phyloP scores from a whole-genome alignment of 2,329 filamentous ascomycete genomes.

The Penicillium paneum region DNA sequence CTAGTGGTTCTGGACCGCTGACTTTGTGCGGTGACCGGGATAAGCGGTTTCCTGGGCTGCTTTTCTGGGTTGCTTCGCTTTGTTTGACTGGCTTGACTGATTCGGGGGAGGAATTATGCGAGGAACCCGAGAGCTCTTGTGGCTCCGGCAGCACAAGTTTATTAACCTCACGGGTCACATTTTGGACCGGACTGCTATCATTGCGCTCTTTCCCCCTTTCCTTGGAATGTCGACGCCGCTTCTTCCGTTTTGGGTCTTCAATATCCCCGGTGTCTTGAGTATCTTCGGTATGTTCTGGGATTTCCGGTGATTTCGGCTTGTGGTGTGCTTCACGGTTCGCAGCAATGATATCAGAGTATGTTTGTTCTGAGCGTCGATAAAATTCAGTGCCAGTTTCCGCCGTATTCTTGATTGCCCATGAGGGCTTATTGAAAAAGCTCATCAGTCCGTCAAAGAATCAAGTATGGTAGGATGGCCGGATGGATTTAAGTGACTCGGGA shows the following conservation, averaged over 20 bases:
- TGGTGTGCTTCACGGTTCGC: constrained; percentile 39
- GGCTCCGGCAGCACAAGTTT: neutral
- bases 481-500: neutral
- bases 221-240: constrained; percentile 27
- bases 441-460: constrained; percentile 7
- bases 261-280: neutral
- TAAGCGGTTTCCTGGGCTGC: neutral
- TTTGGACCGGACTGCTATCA: neutral
- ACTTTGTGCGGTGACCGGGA: neutral
- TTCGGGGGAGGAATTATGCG: neutral
- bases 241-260: constrained; percentile 13
- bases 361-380: constrained; percentile 49
- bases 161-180: neutral
- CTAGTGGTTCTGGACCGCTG: neutral
- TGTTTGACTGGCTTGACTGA: neutral
- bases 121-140: neutral
- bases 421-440: constrained; percentile 56
- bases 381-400: constrained; percentile 40
- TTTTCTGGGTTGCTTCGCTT: neutral
- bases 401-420: constrained; percentile 46
- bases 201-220: constrained; percentile 10
- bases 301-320: constrained; percentile 17
- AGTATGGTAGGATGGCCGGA: neutral
- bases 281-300: constrained; percentile 1
- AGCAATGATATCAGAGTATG: constrained; percentile 47